phyloP scores from a whole-genome alignment of 2,329 filamentous ascomycete genomes.

The Sordariomycetes sp. region DNA sequence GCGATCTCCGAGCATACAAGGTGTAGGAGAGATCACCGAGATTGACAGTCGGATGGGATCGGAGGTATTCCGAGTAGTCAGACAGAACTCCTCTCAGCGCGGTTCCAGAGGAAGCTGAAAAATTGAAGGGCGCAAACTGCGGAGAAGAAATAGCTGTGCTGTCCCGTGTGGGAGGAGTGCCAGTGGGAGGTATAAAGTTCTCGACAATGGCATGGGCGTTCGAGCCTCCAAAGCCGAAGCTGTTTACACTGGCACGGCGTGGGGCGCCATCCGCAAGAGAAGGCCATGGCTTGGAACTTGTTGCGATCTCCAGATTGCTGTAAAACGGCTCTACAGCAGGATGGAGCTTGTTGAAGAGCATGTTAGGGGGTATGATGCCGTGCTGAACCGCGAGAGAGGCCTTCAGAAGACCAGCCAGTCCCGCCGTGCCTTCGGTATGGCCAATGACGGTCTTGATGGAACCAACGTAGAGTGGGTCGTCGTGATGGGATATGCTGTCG shows the following conservation, averaged over 20 bases:
- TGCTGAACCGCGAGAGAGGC: slow-evolving; percentile 14
- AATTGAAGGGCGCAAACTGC: too few relatives aligned
- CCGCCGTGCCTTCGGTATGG: slow-evolving; percentile 14
- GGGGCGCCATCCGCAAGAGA: not conserved
- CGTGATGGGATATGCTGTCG: not conserved
- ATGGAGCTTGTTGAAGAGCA: slow-evolving; percentile 10
- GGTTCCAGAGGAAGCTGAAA: too few relatives aligned
- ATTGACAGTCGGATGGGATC: too few relatives aligned
- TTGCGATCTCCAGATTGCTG: slow-evolving; percentile 9
- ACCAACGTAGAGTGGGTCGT: slow-evolving; percentile 9
- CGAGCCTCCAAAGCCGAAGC: slow-evolving; percentile 17
- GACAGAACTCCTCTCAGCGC: too few relatives aligned
- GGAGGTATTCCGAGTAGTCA: too few relatives aligned
- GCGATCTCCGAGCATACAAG: too few relatives aligned
- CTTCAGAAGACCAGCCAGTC: slow-evolving; percentile 16
- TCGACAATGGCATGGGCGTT: slow-evolving; percentile 17
- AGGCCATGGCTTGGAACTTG: not conserved
- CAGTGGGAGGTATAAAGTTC: not conserved
- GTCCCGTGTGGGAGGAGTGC: too few relatives aligned
- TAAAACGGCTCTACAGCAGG: slow-evolving; percentile 12
- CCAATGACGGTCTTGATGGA: slow-evolving; percentile 16
- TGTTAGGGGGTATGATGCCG: slow-evolving; percentile 13
- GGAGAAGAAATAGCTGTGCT: too few relatives aligned
- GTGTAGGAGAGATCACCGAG: too few relatives aligned
- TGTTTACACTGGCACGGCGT: slow-evolving; percentile 11